Conservation (phyloP, 2,329 filamentous ascomycete genomes). For the Eurotiales sp. region DNA sequence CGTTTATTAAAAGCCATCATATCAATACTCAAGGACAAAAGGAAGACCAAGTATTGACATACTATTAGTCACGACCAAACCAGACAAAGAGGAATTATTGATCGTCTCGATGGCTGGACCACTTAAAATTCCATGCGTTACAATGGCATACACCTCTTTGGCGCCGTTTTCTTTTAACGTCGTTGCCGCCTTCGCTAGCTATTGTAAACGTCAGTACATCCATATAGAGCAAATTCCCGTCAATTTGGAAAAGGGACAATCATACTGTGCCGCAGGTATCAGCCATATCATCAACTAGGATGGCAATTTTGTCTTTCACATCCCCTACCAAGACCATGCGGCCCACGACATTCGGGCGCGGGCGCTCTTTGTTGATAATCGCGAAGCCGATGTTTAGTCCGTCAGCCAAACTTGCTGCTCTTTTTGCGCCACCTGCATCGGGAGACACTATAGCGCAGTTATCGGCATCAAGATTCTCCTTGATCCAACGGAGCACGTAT, state of each 20-base stretch:
- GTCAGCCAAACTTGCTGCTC: constrained; percentile 60
- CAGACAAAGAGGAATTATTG: constrained; percentile 71
- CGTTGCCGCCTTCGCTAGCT: constrained; percentile 75
- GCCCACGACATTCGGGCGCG: constrained; percentile 83
- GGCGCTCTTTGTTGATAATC: constrained; percentile 93
- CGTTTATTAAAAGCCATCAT: constrained; percentile 55
- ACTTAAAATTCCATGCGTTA: constrained; percentile 87
- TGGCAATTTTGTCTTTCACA: constrained; percentile 83
- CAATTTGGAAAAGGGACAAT: not conserved
- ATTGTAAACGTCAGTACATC: not conserved
- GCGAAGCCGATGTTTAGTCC: constrained; percentile 86
- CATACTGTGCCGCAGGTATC: constrained; percentile 78
- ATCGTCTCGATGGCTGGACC: constrained; percentile 83
- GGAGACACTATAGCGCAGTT: constrained; percentile 93
- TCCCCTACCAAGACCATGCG: constrained; percentile 96
- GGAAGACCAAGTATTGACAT: not conserved
- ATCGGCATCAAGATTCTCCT: constrained; percentile 73
- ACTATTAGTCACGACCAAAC: constrained; percentile 69
- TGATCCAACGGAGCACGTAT: constrained; percentile 84
- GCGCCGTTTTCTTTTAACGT: constrained; percentile 85
- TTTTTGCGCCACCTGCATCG: constrained; percentile 90
- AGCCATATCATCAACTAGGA: constrained; percentile 96
- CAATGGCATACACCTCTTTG: constrained; percentile 84
- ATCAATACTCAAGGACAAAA: not conserved
- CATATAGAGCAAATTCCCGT: not conserved